Percentiles rank a stretch among this genome's conserved stretches.
phyloP scores from a whole-genome alignment of 164 flowering plant genomes.

The Stephania cephalantha region DNA sequence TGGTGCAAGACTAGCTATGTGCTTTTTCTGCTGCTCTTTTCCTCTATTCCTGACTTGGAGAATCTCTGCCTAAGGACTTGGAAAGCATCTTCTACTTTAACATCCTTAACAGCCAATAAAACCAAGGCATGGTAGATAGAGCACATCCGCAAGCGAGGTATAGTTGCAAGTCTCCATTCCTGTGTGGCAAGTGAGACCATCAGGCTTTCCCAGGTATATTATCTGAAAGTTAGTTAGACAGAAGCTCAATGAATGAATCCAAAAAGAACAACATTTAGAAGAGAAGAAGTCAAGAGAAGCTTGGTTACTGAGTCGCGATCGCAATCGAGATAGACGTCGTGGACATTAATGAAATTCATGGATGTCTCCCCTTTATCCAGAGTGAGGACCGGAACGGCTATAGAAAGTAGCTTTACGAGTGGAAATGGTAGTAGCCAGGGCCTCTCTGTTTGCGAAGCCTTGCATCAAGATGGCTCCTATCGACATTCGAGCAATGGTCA shows the following conservation, averaged over 20 bases:
- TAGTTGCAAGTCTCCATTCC: constrained; percentile 90
- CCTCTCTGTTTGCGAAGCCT: constrained; percentile 90
- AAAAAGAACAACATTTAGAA: background rate
- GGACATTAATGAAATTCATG: constrained; percentile 77
- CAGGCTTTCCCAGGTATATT: constrained; percentile 90
- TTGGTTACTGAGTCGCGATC: constrained; percentile 92
- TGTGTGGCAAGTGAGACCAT: constrained; percentile 95
- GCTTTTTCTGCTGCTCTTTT: constrained; percentile 55
- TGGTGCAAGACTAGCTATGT: no score
- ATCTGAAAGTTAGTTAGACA: constrained; percentile 41
- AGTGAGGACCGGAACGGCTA: constrained; percentile 76
- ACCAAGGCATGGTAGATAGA: constrained; percentile 91
- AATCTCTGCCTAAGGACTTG: constrained; percentile 62
- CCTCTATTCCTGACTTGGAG: constrained; percentile 77
- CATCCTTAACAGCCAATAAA: constrained; percentile 51
- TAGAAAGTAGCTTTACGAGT: constrained; percentile 86
- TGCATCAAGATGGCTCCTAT: constrained; percentile 95
- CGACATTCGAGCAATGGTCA: constrained; percentile 94
- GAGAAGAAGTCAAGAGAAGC: constrained; percentile 13
- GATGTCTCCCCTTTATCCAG: constrained; percentile 98
- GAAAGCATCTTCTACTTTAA: constrained; percentile 68
- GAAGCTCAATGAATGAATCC: background rate
- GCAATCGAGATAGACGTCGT: constrained; percentile 81
- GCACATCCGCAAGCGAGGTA: constrained; percentile 68
- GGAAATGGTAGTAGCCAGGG: constrained; percentile 58